Conservation (phyloP, 441 rosid species). For the Bruguiera hainesii region DNA sequence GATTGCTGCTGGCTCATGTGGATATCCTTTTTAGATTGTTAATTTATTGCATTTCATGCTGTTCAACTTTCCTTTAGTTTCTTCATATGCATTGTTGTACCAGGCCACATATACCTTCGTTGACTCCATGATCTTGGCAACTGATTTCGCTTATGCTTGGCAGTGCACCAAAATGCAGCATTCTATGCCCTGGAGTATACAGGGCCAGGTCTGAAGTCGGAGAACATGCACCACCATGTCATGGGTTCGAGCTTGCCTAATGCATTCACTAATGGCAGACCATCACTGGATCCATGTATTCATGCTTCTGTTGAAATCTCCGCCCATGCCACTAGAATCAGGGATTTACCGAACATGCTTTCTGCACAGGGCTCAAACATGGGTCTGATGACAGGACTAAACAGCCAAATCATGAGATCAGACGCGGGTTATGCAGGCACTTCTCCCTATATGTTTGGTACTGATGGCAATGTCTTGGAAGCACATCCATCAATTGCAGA, state of each 20-base stretch:
- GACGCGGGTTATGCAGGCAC: slow-evolving; percentile 69
- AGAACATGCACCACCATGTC: slow-evolving; percentile 48
- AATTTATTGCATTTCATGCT: no score
- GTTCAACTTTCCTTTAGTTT: no score
- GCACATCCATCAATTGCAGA: slow-evolving; percentile 63
- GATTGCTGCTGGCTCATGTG: no score
- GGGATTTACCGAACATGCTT: slow-evolving; percentile 52
- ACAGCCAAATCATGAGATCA: slow-evolving; percentile 83
- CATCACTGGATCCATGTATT: slow-evolving; percentile 53
- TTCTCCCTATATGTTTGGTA: slow-evolving; percentile 62
- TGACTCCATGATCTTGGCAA: slow-evolving; percentile 8
- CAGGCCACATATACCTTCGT: neutral
- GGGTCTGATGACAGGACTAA: slow-evolving; percentile 68
- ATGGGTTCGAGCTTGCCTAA: slow-evolving; percentile 49
- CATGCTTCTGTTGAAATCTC: slow-evolving; percentile 62
- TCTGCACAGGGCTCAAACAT: slow-evolving; percentile 65
- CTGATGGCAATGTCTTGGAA: slow-evolving; percentile 62
- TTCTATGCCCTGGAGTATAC: slow-evolving; percentile 55
- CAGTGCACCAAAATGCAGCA: slow-evolving; percentile 65
- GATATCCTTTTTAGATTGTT: no score
- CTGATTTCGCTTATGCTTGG: slow-evolving; percentile 17
- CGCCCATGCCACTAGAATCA: slow-evolving; percentile 57
- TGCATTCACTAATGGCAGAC: slow-evolving; percentile 64
- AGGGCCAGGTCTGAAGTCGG: slow-evolving; percentile 52
- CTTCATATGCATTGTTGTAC: neutral